Conservation (phyloP, 2,329 filamentous ascomycete species). For the Pseudohalonectria lignicola region DNA sequence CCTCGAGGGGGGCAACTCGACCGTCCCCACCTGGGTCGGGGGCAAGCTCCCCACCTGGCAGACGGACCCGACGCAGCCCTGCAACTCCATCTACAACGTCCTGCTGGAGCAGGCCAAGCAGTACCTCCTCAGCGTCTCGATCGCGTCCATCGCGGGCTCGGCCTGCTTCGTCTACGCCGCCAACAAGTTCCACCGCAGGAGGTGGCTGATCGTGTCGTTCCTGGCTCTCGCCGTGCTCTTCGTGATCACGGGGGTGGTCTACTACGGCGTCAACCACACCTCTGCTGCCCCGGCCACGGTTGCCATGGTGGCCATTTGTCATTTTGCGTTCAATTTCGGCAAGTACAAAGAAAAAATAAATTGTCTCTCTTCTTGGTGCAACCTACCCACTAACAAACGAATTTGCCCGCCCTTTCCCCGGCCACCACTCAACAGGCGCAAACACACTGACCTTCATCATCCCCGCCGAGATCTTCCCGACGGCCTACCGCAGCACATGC, state of each 20-base stretch:
- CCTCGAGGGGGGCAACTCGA: constrained; percentile 28
- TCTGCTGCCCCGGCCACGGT: constrained; percentile 32
- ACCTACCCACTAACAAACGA: neutral
- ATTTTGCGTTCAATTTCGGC: constrained; percentile 46
- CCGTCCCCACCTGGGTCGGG: constrained; percentile 27
- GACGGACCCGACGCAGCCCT: constrained; percentile 34
- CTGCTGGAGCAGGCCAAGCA: constrained; percentile 40
- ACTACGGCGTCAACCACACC: constrained; percentile 32
- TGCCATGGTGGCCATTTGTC: constrained; percentile 37
- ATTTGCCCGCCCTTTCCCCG: neutral
- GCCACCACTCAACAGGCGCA: no score
- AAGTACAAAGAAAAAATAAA: no score
- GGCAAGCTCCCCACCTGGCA: constrained; percentile 34
- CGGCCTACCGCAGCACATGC: constrained; percentile 49
- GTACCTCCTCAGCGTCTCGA: constrained; percentile 38
- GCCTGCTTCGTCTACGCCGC: constrained; percentile 34
- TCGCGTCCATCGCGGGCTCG: constrained; percentile 39
- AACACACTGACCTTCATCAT: constrained; percentile 55
- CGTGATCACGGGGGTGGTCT: constrained; percentile 36
- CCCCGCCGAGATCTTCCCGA: constrained; percentile 54
- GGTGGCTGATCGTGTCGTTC: constrained; percentile 39
- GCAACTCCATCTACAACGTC: constrained; percentile 40
- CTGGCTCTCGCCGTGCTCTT: constrained; percentile 33
- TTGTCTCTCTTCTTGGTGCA: neutral
- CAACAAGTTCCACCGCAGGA: constrained; percentile 34